Base-by-base conservation (phyloP, 1,284 basidiomycete species). In the Pseudozyma tsukubaensis region DNA sequence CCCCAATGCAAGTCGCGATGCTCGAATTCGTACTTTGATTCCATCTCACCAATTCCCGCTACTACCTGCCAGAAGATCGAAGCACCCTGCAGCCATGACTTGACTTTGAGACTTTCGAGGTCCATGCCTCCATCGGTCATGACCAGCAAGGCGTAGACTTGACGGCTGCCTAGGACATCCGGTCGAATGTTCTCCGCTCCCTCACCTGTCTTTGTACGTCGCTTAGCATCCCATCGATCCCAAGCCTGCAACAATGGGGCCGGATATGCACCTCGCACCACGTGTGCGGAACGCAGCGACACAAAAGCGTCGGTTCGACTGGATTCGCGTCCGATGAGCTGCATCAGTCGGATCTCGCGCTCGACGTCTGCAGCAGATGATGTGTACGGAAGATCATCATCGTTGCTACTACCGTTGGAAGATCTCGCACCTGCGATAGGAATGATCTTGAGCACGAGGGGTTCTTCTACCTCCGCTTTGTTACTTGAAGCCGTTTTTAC, bases 1-100 rank as follows among this genome's bases (percentile, higher is more conserved):
- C 96, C 96, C 90, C 94, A 94, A 82, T 99, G 96, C 37, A 99
- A 88, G 85, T 99, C 96, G 18, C 96, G 93, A 85, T 99, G 97
- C 93, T 99, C 96, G 74, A 99, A 98, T 18, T 88, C 87, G 13
- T 91, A 89, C 56, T 90, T 86, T 21, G 88, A 86, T 83, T 99
- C 96, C 1, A 93, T 96, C 40, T 89, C 87, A 0, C 90, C 90
- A 0, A 98, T 87, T 0, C 92, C 87, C 52, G 89, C 89, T 0
- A 90, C 88, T 1, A 96, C 91, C 85, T 97, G 95, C 92, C 92
- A 94, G 84, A 98, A 94, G 29, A 97, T 86, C 53, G 91, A 91
- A 65, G 90, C 91, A 1, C 94, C 94, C 83, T 97, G 91, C 19
- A 87, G 86, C 95, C 96, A 98, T 1, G 90, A 90, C 5, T 80